Base-by-base conservation (phyloP, 1,284 basidiomycete species). In the Austropuccinia psidii region DNA sequence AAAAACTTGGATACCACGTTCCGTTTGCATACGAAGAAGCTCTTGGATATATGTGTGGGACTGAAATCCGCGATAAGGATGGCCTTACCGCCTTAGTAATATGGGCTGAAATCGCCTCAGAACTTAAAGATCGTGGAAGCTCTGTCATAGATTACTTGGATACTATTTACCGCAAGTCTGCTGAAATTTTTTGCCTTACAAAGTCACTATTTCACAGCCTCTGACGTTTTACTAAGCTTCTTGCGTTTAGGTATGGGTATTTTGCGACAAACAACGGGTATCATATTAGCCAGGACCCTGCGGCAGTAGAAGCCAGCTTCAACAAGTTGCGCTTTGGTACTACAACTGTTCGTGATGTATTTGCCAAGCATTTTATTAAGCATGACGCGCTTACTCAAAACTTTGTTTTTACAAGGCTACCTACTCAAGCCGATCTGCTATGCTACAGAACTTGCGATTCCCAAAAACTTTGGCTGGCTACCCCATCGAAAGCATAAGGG, bases 21-120 rank as follows among this genome's bases (percentile, higher is more conserved):
- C 86, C 85, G 0, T 91, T 92, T 79, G 90, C 88, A 8, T 93
- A 93, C 77, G 90, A 93, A 80, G 90, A 93, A 80, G 91, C 91
- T 0, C 91, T 93, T 21, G 79, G 90, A 1, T 93, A 86, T 78
- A 91, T 91, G 89, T 87, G 90, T 79, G 89, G 89, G 15, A 82
- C 84, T 7, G 83, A 86, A 54, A 86, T 92, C 76, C 84, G 89
- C 37, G 91, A 93, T 79, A 93, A 93, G 78, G 90, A 93, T 78
- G 90, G 90, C 2, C 75, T 79, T 47, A 78, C 78, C 8, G 77
- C 79, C 0, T 67, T 80, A 87, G 83, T 87, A 24, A 81, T 83
- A 70, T 92, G 91, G 78, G 87, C 86, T 3, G 86, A 90, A 78
- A 81, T 91, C 24, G 86, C 85, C 7, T 82, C 83, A 7, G 79